Evolutionary conservation across 2,329 filamentous ascomycete species (phyloP).

Genomic region (Fusarium falciforme): DNA sequence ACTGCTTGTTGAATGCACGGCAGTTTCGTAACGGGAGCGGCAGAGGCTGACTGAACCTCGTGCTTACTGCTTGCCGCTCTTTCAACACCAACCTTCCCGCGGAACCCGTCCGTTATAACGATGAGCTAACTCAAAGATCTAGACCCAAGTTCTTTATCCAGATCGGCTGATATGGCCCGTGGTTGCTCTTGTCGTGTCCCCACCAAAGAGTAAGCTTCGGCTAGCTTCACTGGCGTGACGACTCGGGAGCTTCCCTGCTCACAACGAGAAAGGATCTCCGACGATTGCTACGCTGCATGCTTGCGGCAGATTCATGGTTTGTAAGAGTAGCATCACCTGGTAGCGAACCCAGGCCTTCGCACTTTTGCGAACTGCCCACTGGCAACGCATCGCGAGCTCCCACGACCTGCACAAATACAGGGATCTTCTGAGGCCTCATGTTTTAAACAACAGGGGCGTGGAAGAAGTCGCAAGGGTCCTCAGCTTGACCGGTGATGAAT

Average conservation of each 20-base stretch:
- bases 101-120: not conserved
- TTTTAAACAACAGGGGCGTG: not conserved
- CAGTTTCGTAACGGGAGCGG: not conserved
- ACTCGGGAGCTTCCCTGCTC: constrained; percentile 5
- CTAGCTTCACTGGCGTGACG: constrained; percentile 19
- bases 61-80: not conserved
- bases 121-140: not conserved
- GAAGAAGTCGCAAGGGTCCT: constrained; percentile 8
- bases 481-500: constrained; percentile 3
- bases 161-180: not conserved
- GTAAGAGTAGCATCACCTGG: constrained; percentile 19
- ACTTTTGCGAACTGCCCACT: not conserved
- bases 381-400: not conserved
- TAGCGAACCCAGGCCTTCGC: not conserved
- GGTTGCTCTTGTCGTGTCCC: constrained; percentile 13
- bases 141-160: not conserved
- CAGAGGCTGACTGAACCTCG: constrained; percentile 1
- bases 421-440: not conserved
- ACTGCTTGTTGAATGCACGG: not conserved
- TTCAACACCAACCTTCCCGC: not conserved
- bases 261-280: constrained; percentile 9
- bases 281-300: not conserved
- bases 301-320: not conserved
- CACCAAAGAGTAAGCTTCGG: constrained; percentile 30
- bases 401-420: not conserved